phyloP scores from a whole-genome alignment of 345 rosid species.

The Bretschneidera sinensis region DNA sequence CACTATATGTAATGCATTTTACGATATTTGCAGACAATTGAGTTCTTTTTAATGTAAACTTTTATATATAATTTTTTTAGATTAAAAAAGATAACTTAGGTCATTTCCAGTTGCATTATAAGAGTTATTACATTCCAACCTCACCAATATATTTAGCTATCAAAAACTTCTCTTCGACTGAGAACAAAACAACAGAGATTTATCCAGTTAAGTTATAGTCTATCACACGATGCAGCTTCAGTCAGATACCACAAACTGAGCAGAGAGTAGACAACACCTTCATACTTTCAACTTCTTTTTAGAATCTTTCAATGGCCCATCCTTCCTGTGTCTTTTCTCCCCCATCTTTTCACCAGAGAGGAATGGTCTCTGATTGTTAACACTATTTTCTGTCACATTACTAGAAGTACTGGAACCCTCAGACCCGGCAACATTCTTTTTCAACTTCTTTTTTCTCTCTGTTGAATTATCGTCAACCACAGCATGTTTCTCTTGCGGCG shows the following conservation, averaged over 20 bases:
- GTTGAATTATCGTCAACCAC: slow-evolving; percentile 20
- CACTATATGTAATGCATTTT: slow-evolving; percentile 11
- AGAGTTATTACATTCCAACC: background rate
- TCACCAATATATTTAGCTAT: background rate
- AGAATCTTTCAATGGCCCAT: slow-evolving; percentile 19
- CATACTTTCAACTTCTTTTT: slow-evolving; percentile 34
- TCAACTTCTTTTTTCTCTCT: slow-evolving; percentile 21
- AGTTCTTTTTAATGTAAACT: slow-evolving; percentile 11
- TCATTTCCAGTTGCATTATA: background rate
- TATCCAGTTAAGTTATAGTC: background rate
- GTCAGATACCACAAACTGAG: slow-evolving; percentile 12
- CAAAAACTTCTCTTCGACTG: background rate
- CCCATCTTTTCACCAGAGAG: slow-evolving; percentile 35
- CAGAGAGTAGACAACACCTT: slow-evolving; percentile 10
- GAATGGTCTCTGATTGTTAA: slow-evolving; percentile 32
- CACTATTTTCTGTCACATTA: slow-evolving; percentile 27
- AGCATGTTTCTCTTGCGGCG: slow-evolving; percentile 28
- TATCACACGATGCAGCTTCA: background rate
- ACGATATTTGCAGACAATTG: background rate
- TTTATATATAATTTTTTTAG: background rate
- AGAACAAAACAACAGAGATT: background rate
- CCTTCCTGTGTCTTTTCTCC: slow-evolving; percentile 37
- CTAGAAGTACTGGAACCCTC: slow-evolving; percentile 19
- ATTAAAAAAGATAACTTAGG: background rate
- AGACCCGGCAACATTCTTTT: slow-evolving; percentile 20